Base-by-base conservation (phyloP, 139 green algal genomes). In the Gonium pectorale region DNA sequence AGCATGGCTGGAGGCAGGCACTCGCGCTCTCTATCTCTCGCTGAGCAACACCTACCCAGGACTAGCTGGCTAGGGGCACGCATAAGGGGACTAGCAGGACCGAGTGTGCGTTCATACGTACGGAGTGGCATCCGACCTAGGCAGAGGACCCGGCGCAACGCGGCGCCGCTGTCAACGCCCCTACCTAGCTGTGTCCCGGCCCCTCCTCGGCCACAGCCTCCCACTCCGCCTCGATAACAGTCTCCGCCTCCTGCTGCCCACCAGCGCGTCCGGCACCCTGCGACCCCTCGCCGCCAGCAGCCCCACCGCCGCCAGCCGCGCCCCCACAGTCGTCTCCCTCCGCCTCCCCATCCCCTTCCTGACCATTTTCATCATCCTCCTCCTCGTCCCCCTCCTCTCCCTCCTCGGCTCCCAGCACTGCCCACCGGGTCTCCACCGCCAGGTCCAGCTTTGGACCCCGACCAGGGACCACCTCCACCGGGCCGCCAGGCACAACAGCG, bases 371-470 rank as follows among this genome's bases (percentile, higher is more conserved):
- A n/a, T n/a, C n/a, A n/a, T n/a, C 49, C 33, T 46, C 49, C 33
- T 33, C 46, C 49, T 5, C 71, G 5, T 15, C 71, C 19, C 46
- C 29, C 33, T 27, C 49, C 21, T 79, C 71, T 0, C n/a, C 41
- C 29, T 40, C 69, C 35, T 46, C 71, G 21, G 33, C 27, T 19
- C 49, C 19, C 27, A 79, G 51, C 3, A 49, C 71, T 2, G 44
- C 66, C 71, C 71, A 79, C 17, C 31, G 49, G 4, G 46, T 66
- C 31, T 44, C 49, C 35, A 37, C 6, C 15, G 33, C 71, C 31
- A 79, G 71, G 22, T 79, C 71, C 49, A 79, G 31, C 17, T 46
- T 26, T 5, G 71, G 71, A 24, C 71, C 71, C 1, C 71, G 44
- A 19, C 71, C 51, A 0, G 71, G 71, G 2, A 66, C 19, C 33